phyloP scores from a whole-genome alignment of 176 grass and related monocot genomes.

The Oryza glumipatula region DNA sequence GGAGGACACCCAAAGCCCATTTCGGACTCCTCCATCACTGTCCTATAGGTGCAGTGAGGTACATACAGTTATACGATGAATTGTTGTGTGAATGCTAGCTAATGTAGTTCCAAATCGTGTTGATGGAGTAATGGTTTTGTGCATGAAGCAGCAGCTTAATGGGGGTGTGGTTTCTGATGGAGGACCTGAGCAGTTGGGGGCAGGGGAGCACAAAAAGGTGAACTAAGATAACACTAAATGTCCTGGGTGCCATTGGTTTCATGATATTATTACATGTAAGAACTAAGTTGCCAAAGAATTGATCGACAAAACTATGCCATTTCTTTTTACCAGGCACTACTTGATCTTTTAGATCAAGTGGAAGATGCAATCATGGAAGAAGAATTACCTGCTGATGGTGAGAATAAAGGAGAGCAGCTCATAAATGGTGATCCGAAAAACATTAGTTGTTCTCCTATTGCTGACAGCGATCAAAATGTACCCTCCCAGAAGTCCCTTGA shows the following conservation, averaged over 20 bases:
- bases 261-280: constrained; percentile 8
- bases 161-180: constrained; percentile 39
- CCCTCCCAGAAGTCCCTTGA: constrained; percentile 35
- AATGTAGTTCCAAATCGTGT: constrained; percentile 13
- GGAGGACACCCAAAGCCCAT: constrained; percentile 67
- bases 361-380: constrained; percentile 95
- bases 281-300: neutral
- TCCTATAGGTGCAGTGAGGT: constrained; percentile 68
- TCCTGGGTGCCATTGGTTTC: neutral
- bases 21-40: constrained; percentile 82
- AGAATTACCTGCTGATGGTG: constrained; percentile 42
- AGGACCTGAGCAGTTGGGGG: constrained; percentile 50
- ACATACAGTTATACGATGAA: neutral
- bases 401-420: constrained; percentile 27
- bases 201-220: constrained; percentile 80
- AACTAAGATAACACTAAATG: constrained; percentile 27
- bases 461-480: constrained; percentile 25
- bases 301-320: constrained; percentile 24
- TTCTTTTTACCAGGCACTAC: constrained; percentile 59
- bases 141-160: constrained; percentile 46
- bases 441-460: constrained; percentile 20
- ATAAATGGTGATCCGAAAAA: constrained; percentile 20
- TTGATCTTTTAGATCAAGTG: constrained; percentile 95
- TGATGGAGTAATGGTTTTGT: constrained; percentile 21
- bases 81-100: neutral